Base-by-base conservation (phyloP, 176 grass and related monocot species). In the Dendrocalamus sinicus region DNA sequence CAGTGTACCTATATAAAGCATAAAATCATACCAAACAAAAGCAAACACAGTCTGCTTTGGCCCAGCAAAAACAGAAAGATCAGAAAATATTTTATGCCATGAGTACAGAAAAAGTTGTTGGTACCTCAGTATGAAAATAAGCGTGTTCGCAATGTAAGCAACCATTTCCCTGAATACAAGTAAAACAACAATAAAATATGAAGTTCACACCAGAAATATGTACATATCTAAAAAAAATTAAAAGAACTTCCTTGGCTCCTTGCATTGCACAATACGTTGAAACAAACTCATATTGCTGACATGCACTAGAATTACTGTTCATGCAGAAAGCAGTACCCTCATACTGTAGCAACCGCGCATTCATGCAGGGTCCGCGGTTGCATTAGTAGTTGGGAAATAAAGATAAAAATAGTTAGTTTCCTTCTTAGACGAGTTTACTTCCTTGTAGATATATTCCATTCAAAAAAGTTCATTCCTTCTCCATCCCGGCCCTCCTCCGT, bases 91-190 rank as follows among this genome's bases (percentile, higher is more conserved):
- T 58, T 45, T 65, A 67, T 28, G 6, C n/a, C 46, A 43, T 2
- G 24, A 16, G 69, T 37, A 52, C 13, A 59, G 22, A 75, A 44
- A 32, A 70, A 40, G 53, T 63, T 52, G 64, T 17, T 22, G 75
- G 55, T 95, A 98, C 96, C 96, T 98, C 83, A 98, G 77, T 81
- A 98, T 98, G 91, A 98, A 98, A 81, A 98, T 92, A 65, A 98
- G 80, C 63, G 96, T 98, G 70, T 98, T 98, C 23, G 96, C 96
- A 75, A 98, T 98, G 78, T 98, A 98, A 52, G 96, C 80, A 48
- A 98, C 91, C 96, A 98, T 98, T 91, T 98, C 96, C 96, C 96
- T 98, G 86, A 82, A 89, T 88, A 90, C 35, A 87, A 67, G 59
- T 28, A 88, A 87, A 92, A 73, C 3, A 58, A 9, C 11, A 54